These are phyloP conservation scores for Eucalyptus shirleyi DNA, from an alignment of 345 rosid species.

Conservation along the genomic window DNA sequence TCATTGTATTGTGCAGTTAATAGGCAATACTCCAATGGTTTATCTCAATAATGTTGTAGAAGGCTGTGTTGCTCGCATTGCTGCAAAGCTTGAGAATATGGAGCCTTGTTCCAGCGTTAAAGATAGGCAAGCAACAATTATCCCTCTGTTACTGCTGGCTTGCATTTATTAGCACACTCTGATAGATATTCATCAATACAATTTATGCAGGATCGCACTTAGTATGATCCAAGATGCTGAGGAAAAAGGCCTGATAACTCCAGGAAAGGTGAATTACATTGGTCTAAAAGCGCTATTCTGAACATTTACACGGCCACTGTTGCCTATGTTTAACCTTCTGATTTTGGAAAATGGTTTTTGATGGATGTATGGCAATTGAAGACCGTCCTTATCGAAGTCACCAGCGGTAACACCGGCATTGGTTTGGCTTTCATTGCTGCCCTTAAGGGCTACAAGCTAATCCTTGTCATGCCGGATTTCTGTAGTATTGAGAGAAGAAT, in stretches of 20 bases:
- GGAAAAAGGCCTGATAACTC: slow-evolving; percentile 57
- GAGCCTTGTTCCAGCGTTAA: slow-evolving; percentile 76
- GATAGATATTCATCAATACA: not conserved
- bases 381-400: slow-evolving; percentile 47
- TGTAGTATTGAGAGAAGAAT: slow-evolving; percentile 54
- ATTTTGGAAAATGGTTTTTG: not conserved
- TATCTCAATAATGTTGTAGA: slow-evolving; percentile 61
- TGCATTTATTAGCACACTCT: not conserved
- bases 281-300: not conserved
- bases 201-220: slow-evolving; percentile 53
- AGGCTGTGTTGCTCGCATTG: slow-evolving; percentile 70
- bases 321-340: not conserved
- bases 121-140: slow-evolving; percentile 44
- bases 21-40: slow-evolving; percentile 81
- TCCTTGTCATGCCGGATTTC: slow-evolving; percentile 42
- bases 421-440: slow-evolving; percentile 66
- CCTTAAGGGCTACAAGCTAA: slow-evolving; percentile 48
- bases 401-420: slow-evolving; percentile 80
- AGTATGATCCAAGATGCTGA: slow-evolving; percentile 92
- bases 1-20: slow-evolving; percentile 21
- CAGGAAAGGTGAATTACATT: slow-evolving; percentile 40
- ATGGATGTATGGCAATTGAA: not conserved
- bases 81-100: slow-evolving; percentile 76
- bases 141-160: not conserved
- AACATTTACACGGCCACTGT: not conserved